A percentile compares a stretch with the other conserved stretches of the same genome.
Conservation (phyloP, 2,329 filamentous ascomycete species). For the Trichoderma arundinaceum region DNA sequence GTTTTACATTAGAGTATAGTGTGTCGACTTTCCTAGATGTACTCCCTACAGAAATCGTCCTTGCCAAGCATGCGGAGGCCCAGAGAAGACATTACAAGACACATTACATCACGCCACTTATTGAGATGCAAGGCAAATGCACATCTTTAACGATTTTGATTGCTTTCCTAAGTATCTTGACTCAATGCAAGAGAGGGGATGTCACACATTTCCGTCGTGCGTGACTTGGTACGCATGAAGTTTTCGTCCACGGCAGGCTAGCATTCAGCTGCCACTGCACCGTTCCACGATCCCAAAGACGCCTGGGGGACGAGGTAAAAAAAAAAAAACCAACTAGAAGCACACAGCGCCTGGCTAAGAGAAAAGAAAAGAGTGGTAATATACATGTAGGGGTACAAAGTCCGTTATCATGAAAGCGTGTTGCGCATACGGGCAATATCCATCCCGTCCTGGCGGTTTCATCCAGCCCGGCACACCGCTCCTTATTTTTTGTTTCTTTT, state of each 20-base stretch:
- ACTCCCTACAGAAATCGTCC: neutral
- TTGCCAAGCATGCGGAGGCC: too few species aligned
- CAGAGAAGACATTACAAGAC: neutral
- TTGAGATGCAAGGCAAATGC: neutral
- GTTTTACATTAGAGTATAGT: neutral
- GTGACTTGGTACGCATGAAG: constrained; percentile 37
- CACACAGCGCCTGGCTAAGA: constrained; percentile 47
- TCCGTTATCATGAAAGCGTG: constrained; percentile 33
- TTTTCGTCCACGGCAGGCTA: constrained; percentile 33
- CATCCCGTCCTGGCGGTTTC: constrained; percentile 11
- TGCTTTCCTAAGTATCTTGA: constrained; percentile 32
- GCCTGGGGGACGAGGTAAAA: constrained; percentile 25
- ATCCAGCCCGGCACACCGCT: constrained; percentile 5
- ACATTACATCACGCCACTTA: neutral
- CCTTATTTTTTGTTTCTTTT: neutral
- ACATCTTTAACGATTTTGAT: constrained; percentile 28
- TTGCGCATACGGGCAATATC: constrained; percentile 10
- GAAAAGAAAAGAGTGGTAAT: constrained; percentile 42
- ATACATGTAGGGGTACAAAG: constrained; percentile 42
- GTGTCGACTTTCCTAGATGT: neutral
- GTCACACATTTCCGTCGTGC: constrained; percentile 42
- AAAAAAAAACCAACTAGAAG: constrained; percentile 35
- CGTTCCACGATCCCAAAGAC: constrained; percentile 24
- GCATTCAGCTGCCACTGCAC: constrained; percentile 24
- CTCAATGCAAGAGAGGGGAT: constrained; percentile 50